Percentiles rank a stretch among this genome's conserved stretches.
Conservation (phyloP, 768 basidiomycete genomes). For the Pisolithus microcarpus region DNA sequence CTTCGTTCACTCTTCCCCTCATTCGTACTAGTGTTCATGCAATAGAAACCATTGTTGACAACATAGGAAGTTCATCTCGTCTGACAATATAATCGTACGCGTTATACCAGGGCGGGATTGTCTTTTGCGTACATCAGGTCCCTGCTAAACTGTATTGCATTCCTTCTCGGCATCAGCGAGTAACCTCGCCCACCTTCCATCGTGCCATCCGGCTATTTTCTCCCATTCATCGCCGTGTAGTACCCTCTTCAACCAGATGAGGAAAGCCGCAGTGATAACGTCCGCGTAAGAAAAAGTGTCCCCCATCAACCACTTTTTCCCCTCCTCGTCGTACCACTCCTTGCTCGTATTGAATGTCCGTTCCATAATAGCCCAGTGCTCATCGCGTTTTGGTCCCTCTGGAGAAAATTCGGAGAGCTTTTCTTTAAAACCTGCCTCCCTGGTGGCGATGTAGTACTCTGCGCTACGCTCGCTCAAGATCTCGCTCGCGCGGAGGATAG, state of each 20-base stretch:
- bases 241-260: conserved; percentile 15
- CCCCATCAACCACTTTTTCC: conserved; percentile 26
- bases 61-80: no score
- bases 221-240: conserved; percentile 20
- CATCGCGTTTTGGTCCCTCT: conserved; percentile 26
- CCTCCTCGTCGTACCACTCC: conserved; percentile 16
- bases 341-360: conserved; percentile 6
- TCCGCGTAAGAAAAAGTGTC: conserved; percentile 26
- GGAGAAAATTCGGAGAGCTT: conserved; percentile 32
- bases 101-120: no score
- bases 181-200: conserved; percentile 19
- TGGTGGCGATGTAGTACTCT: conserved; percentile 33
- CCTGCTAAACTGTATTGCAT: conserved; percentile 10
- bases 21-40: no score
- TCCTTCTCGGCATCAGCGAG: conserved; percentile 21
- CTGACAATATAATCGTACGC: no score
- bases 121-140: background rate
- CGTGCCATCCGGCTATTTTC: conserved; percentile 17
- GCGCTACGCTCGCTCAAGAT: conserved; percentile 30
- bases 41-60: no score
- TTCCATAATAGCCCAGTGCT: conserved; percentile 19
- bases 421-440: conserved; percentile 27
- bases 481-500: conserved; percentile 16
- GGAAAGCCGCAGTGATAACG: conserved; percentile 13
- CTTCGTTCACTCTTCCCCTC: conserved; percentile 2